Conservation (phyloP, 768 basidiomycete species). For the Trametes cubensis region DNA sequence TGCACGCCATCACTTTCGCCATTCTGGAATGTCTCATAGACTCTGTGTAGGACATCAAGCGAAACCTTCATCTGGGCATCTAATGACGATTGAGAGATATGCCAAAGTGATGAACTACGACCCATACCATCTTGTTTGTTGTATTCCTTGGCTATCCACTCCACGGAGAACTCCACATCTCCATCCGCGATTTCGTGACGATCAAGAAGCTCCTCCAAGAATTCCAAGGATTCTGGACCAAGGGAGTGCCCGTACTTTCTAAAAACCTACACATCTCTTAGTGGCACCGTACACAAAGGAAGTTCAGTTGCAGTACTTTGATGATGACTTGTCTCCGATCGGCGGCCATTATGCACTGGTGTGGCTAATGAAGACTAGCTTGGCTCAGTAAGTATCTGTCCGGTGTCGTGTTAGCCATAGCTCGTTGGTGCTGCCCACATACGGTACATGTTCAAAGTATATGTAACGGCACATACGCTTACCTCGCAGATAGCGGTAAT, state of each 20-base stretch:
- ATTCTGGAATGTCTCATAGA: slow-evolving; percentile 75
- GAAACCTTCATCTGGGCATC: slow-evolving; percentile 87
- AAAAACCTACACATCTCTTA: slow-evolving; percentile 58
- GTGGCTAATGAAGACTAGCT: too few species aligned
- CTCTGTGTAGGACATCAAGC: slow-evolving; percentile 62
- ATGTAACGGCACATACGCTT: too few species aligned
- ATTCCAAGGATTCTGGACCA: slow-evolving; percentile 73
- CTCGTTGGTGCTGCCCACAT: too few species aligned
- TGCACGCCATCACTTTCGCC: slow-evolving; percentile 47
- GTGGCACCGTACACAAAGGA: not conserved
- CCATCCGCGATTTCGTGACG: slow-evolving; percentile 70
- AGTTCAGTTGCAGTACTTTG: slow-evolving; percentile 39
- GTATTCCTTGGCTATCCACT: slow-evolving; percentile 83
- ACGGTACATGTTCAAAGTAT: too few species aligned
- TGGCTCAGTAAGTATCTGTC: too few species aligned
- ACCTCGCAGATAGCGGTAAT: too few species aligned
- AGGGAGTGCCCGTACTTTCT: slow-evolving; percentile 88
- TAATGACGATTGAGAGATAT: too few species aligned
- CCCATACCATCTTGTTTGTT: slow-evolving; percentile 87
- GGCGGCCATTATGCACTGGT: slow-evolving; percentile 35
- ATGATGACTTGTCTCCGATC: slow-evolving; percentile 46
- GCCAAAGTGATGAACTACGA: too few species aligned
- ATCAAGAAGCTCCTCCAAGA: slow-evolving; percentile 71
- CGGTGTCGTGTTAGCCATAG: too few species aligned
- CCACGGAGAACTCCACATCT: slow-evolving; percentile 74